These are phyloP conservation scores for Boletales sp. DNA, from an alignment of 768 basidiomycete species.

Conservation along the genomic window DNA sequence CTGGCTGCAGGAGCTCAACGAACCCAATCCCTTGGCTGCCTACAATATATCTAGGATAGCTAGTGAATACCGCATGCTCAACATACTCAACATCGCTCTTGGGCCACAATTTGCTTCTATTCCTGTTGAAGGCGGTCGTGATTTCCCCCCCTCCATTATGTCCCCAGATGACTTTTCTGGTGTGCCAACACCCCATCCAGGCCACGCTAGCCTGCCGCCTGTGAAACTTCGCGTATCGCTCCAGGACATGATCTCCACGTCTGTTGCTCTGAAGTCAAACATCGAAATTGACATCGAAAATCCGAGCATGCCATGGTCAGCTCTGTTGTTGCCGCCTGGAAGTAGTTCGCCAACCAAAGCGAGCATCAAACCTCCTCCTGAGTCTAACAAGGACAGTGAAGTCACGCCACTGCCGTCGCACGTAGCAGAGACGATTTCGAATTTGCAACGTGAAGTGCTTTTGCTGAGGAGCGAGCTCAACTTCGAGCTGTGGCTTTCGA, in stretches of 20 bases:
- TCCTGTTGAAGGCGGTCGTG: conserved; percentile 3
- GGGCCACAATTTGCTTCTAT: conserved; percentile 32
- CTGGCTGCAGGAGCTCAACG: conserved; percentile 57
- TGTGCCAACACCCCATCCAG: conserved; percentile 30
- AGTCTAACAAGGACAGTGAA: conserved; percentile 9
- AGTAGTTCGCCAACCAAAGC: conserved; percentile 26
- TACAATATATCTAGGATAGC: conserved; percentile 60
- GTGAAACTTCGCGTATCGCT: conserved; percentile 48
- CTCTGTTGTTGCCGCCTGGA: conserved; percentile 38
- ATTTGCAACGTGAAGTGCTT: conserved; percentile 71
- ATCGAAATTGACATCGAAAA: conserved; percentile 58
- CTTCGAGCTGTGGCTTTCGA: conserved; percentile 79
- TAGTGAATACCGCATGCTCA: conserved; percentile 68
- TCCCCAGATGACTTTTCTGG: conserved; percentile 23
- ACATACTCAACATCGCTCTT: conserved; percentile 53
- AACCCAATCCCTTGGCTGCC: conserved; percentile 63
- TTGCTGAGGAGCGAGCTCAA: conserved; percentile 78
- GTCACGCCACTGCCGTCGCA: conserved; percentile 38
- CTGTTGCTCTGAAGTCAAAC: conserved; percentile 69
- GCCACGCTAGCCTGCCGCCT: conserved; percentile 33
- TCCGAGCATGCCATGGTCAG: conserved; percentile 50
- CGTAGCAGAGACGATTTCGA: conserved; percentile 63
- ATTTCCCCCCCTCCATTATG: conserved; percentile 6
- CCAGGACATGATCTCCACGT: conserved; percentile 72
- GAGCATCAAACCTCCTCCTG: conserved; percentile 14